Evolutionary conservation across 2,329 filamentous ascomycete genomes (phyloP), one percentile per base, ranked within the genome.

Genomic region (Aspergillus unguis): DNA sequence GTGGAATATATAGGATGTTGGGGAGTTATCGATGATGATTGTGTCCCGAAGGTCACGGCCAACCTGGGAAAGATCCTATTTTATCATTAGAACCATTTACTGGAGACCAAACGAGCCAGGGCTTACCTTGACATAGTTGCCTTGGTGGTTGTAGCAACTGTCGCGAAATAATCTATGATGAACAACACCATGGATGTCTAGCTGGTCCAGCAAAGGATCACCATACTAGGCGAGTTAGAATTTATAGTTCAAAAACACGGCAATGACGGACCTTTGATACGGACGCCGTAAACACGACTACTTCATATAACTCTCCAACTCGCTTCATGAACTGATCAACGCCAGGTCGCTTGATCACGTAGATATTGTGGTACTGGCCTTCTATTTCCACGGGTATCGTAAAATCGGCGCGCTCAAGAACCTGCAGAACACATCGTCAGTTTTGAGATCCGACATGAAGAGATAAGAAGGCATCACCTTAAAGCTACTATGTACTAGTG

Each of bases 21-120:
- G 94, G 43, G 94, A 97, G 75, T 99, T 99, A 78, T 99, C 94
- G 67, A 99, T 99, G 71, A 99, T 99, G 70, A 99, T 99, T 23
- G 92, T 99, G 69, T 99, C 92, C 72, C 90, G 90, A 52, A 99
- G 83, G 71, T 97, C 92, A 60, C 94, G 87, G 47, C 94, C 94
- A 53, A 99, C 87, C 79, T 97, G 94, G 43, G 94, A 97, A 50
- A 99, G 83, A 70, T 99, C 94, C 82, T 85, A 56, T 25, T 23
- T 27, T 8, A 52, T n/a, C n/a, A 33, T 50, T 26, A 43, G 2
- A 42, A 28, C 25, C 32, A 26, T 17, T 11, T 26, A 4, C 28
- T 35, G 33, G 6, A 9, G 42, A 9, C 5, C 11, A 17, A n/a
- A 6, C 23, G 43, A n/a, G 28, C 28, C 11, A 43, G 23, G 10